Base-by-base conservation (phyloP, 2,329 filamentous ascomycete genomes). In the Cercospora sojina region DNA sequence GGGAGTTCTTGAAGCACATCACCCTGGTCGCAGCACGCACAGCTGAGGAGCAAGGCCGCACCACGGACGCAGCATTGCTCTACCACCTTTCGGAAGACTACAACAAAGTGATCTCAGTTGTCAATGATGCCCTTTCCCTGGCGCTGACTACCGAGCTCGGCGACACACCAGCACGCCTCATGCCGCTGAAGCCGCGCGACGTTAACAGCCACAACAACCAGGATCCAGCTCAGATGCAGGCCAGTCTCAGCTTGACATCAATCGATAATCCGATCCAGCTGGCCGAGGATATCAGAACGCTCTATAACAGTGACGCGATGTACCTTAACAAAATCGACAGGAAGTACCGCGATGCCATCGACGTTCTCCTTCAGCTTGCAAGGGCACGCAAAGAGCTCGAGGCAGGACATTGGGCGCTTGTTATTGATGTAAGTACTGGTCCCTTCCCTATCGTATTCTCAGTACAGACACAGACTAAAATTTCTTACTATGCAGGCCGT, bases 1-100 rank as follows among this genome's bases (percentile, higher is more conserved):
- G 90, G 62, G 91, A 96, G 71, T 95, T 97, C 77, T 86, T 99
- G 78, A 90, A 89, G 74, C 90, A 90, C n/a, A 94, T 99, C 74
- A 98, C 94, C 1, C 84, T 95, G 51, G 92, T 97, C 78, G 95
- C 95, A 8, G 95, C 95, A 47, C 90, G 90, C 70, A 92, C 93
- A 74, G 95, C 95, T 4, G 94, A 99, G 73, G 94, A 98, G 78
- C 96, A 94, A 74, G 94, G 95, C 43, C 88, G 96, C 59, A 93
- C 90, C 1, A 96, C 94, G 0, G 95, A 99, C 79, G 93, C 96
- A 2, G 94, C 98, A 13, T 85, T 99, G 59, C 84, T 99, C 60
- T 98, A 96, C 78, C 94, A 99, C 78, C 84, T 99, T 51, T 94
- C 95, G 0, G 92, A 92, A 74, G 93, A 99, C 78, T 98, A 96